phyloP scores from a whole-genome alignment of 495 filamentous ascomycete genomes.

The Penicillium paxilli region DNA sequence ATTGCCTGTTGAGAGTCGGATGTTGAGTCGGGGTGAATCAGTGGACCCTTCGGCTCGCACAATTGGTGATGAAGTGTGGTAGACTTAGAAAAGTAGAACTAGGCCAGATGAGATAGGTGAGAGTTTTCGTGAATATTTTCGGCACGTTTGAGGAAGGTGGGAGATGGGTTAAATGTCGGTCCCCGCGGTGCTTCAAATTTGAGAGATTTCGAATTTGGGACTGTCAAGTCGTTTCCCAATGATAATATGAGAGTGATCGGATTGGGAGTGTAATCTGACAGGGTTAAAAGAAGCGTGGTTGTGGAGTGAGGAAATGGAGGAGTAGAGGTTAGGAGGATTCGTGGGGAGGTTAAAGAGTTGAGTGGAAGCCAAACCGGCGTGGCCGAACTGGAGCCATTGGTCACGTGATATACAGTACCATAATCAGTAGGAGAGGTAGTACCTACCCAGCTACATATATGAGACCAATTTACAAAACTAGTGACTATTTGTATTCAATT shows the following conservation, averaged over 20 bases:
- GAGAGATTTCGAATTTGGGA: background rate
- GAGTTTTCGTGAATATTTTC: background rate
- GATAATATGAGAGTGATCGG: background rate
- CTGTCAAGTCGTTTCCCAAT: slow-evolving; percentile 9
- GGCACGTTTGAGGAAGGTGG: background rate
- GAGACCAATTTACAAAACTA: no score
- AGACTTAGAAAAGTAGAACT: background rate
- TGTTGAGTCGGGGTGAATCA: background rate
- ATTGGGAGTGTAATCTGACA: slow-evolving; percentile 5
- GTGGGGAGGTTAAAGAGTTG: slow-evolving; percentile 3
- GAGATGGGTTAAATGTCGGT: background rate
- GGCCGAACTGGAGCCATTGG: no score
- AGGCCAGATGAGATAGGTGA: slow-evolving; percentile 1
- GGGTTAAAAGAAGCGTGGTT: slow-evolving; percentile 5
- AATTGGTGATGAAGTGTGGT: background rate
- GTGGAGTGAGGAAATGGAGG: background rate
- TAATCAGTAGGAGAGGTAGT: no score
- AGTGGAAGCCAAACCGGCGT: no score
- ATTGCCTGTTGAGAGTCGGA: no score
- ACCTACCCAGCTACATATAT: no score
- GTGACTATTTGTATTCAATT: no score
- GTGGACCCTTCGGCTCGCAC: background rate
- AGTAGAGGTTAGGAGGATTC: slow-evolving; percentile 7
- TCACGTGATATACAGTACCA: no score
- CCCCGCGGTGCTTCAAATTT: slow-evolving; percentile 11